These are phyloP conservation scores for Eremochloa ophiuroides DNA, from an alignment of 176 grass and related monocot genomes.

Conservation along the genomic window DNA sequence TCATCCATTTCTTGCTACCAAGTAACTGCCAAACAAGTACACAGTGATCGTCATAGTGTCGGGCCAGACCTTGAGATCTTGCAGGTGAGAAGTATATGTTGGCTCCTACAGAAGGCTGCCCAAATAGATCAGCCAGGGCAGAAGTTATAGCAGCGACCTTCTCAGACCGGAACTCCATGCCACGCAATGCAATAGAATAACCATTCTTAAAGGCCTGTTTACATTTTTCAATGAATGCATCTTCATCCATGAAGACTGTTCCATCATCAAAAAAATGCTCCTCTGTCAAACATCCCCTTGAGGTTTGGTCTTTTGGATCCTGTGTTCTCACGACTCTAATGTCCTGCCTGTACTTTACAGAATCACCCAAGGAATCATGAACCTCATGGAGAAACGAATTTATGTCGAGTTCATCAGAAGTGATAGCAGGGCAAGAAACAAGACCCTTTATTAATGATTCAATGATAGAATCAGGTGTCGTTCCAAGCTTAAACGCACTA, in stretches of 20 bases:
- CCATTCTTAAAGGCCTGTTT: constrained; percentile 64
- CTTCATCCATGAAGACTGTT: constrained; percentile 14
- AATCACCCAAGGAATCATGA: constrained; percentile 40
- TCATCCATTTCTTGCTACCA: constrained; percentile 62
- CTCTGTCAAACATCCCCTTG: constrained; percentile 29
- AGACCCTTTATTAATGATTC: constrained; percentile 50
- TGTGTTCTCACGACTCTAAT: constrained; percentile 62
- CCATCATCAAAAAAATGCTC: constrained; percentile 53
- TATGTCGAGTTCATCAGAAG: constrained; percentile 75
- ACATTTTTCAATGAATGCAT: constrained; percentile 29
- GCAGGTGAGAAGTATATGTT: constrained; percentile 84
- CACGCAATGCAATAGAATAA: constrained; percentile 79
- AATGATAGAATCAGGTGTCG: constrained; percentile 38
- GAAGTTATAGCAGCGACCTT: constrained; percentile 56
- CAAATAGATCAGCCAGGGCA: constrained; percentile 68
- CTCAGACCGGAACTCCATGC: constrained; percentile 70
- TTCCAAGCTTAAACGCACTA: constrained; percentile 35
- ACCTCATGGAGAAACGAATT: constrained; percentile 57
- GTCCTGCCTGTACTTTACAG: constrained; percentile 61
- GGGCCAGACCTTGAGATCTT: constrained; percentile 66
- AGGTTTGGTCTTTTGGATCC: not conserved
- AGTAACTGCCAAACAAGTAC: constrained; percentile 84
- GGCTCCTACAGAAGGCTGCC: constrained; percentile 80
- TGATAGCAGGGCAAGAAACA: constrained; percentile 69
- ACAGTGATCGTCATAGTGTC: constrained; percentile 88